Conservation (phyloP, 495 filamentous ascomycete genomes). For the Penicillium verhagenii region DNA sequence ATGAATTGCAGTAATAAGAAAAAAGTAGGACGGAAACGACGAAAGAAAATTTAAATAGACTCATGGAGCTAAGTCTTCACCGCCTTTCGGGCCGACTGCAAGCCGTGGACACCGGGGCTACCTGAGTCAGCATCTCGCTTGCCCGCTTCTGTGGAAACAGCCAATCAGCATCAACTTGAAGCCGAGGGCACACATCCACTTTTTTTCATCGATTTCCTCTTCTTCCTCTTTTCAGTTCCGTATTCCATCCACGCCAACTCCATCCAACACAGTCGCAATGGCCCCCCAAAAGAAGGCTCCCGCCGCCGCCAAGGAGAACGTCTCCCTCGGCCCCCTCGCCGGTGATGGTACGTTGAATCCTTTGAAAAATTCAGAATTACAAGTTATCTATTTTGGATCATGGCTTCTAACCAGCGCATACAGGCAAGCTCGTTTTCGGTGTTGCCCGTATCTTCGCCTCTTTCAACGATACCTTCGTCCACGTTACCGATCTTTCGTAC, state of each 20-base stretch:
- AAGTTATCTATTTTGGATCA: background rate
- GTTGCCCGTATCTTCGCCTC: slow-evolving; percentile 99
- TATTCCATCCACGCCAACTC: slow-evolving; percentile 47
- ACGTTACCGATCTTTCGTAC: slow-evolving; percentile 97
- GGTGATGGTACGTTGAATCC: slow-evolving; percentile 69
- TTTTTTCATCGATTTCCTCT: slow-evolving; percentile 23
- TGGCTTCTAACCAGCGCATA: slow-evolving; percentile 9
- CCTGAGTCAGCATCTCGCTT: slow-evolving; percentile 36
- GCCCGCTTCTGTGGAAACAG: background rate
- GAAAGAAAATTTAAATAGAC: slow-evolving; percentile 41
- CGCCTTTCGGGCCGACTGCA: slow-evolving; percentile 37
- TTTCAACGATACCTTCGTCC: slow-evolving; percentile 98
- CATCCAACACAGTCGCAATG: slow-evolving; percentile 56
- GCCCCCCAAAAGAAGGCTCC: slow-evolving; percentile 70
- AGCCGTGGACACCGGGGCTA: slow-evolving; percentile 6
- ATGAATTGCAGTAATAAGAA: slow-evolving; percentile 15
- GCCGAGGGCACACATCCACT: slow-evolving; percentile 49
- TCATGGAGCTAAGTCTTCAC: slow-evolving; percentile 20
- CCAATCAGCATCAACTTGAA: slow-evolving; percentile 30
- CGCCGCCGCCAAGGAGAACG: slow-evolving; percentile 86
- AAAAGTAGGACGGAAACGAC: background rate
- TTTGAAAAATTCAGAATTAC: no score
- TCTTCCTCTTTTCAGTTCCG: slow-evolving; percentile 32
- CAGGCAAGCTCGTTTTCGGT: slow-evolving; percentile 97
- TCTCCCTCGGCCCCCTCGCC: slow-evolving; percentile 94